Base-by-base conservation (phyloP, 805 yeast species). In the Myxozyma melibiosi region DNA sequence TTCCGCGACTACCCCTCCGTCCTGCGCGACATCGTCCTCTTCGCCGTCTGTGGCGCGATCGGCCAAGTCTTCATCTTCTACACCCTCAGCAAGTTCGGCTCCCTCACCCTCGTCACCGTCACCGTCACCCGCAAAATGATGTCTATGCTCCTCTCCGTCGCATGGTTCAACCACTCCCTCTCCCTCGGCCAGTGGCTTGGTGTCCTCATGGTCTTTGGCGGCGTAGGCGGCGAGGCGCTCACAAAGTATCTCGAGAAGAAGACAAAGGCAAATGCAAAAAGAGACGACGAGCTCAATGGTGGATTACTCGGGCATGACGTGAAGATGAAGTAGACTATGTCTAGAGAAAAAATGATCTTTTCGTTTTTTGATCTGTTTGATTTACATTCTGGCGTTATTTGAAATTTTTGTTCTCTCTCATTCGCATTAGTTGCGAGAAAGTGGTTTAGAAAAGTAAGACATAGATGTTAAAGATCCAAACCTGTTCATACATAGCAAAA, bases 111-210 rank as follows among this genome's bases (percentile, higher is more conserved):
- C 53, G 90, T 92, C 28, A 92, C 96, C 39, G 92, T 95, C 16
- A 94, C 98, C 0, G 97, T 94, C 8, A 92, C 99, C 0, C 80
- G 99, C 66, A 94, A 94, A 68, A 92, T 94, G 97, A 76, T 90
- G 47, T 90, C 97, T 38, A 92, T 94, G 98, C 78, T 90, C 33
- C 73, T 92, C 51, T 87, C 96, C 67, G 97, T 94, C 49, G 70
- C 89, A 2, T 74, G 92, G 62, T 92, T 90, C 73, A 92, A 94
- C n/a, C 97, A 94, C 69, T 68, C 71, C 4, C 78, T 94, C 63
- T 76, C 74, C 31, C 6, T 53, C 2, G 71, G 75, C 7, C 98
- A 94, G 73, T 87, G 96, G 90, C 35, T 74, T 0, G 98, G 98
- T 0, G 84, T 94, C 4, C 51, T 71, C 1, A 72, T 88, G 56